These are phyloP conservation scores for Talaromyces sp. DNA, from an alignment of 2,329 filamentous ascomycete species.

Conservation along the genomic window DNA sequence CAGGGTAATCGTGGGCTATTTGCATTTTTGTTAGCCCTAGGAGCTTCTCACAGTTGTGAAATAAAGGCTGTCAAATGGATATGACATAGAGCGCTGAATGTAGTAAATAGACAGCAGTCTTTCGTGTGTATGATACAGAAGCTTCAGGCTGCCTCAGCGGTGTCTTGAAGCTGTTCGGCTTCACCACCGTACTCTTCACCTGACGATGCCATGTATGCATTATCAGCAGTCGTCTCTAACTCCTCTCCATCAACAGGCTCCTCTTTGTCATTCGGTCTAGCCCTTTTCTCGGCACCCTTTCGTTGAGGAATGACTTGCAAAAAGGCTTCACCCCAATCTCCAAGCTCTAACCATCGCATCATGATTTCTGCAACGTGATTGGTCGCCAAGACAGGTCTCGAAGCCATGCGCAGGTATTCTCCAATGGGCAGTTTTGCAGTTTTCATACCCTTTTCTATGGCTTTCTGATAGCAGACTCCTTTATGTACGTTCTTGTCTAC, in stretches of 20 bases:
- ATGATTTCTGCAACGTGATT: constrained; percentile 98
- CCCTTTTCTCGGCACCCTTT: constrained; percentile 67
- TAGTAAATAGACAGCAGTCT: not conserved
- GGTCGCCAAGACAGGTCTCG: constrained; percentile 79
- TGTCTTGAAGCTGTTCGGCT: not conserved
- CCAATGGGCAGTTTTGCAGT: constrained; percentile 92
- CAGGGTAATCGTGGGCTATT: not conserved
- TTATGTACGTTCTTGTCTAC: constrained; percentile 98
- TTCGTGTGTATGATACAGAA: not conserved
- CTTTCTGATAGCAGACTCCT: constrained; percentile 83
- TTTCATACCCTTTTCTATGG: constrained; percentile 69
- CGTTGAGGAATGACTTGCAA: constrained; percentile 82
- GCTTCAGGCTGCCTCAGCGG: not conserved
- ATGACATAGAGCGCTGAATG: not conserved
- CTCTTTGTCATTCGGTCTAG: not conserved
- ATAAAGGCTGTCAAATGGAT: too few species aligned
- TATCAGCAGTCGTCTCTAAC: not conserved
- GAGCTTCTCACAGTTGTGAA: too few species aligned
- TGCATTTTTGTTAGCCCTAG: not conserved
- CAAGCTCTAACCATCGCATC: constrained; percentile 83
- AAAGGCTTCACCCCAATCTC: constrained; percentile 90
- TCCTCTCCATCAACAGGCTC: not conserved
- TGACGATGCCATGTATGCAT: not conserved
- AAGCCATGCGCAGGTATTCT: constrained; percentile 90
- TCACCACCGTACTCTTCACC: not conserved